Percentiles rank a stretch among this genome's conserved stretches.
Evolutionary conservation across 352 stramenopile species (phyloP).

Genomic region (Pythium rhizo-oryzae): DNA sequence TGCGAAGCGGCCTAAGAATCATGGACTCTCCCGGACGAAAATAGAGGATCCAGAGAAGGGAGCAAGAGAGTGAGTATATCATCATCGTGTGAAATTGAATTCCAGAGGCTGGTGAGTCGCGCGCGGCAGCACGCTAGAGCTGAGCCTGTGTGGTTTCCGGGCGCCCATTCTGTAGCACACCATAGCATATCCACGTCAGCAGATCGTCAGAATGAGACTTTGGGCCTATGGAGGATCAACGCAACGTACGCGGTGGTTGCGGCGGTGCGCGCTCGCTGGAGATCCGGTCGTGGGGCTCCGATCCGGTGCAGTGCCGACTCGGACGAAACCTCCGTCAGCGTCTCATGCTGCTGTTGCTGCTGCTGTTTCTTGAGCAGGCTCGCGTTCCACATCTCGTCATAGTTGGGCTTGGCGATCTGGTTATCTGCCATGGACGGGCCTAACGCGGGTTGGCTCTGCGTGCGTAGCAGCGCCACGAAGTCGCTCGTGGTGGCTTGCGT

Average conservation of each 20-base stretch:
- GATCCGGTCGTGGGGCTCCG: neutral
- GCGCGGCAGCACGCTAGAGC: conserved; percentile 8
- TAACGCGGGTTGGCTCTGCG: conserved; percentile 44
- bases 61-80: too few species aligned
- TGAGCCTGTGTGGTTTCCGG: conserved; percentile 13
- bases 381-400: conserved; percentile 71
- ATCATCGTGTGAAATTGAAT: conserved; percentile 28
- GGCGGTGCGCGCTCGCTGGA: neutral
- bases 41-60: neutral
- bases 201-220: too few species aligned
- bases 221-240: too few species aligned
- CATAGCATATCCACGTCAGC: too few species aligned
- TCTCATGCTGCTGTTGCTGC: neutral
- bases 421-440: neutral
- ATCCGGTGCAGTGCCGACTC: neutral
- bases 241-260: neutral
- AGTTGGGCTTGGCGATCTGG: conserved; percentile 33
- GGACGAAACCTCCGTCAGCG: neutral
- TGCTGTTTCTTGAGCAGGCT: conserved; percentile 30
- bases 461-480: conserved; percentile 36
- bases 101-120: conserved; percentile 2
- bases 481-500: conserved; percentile 11
- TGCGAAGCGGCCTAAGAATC: neutral
- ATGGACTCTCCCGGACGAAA: neutral
- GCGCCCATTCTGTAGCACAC: neutral